Evolutionary conservation across 2,329 filamentous ascomycete species (phyloP).

Genomic region (Podosphaera aphanis): DNA sequence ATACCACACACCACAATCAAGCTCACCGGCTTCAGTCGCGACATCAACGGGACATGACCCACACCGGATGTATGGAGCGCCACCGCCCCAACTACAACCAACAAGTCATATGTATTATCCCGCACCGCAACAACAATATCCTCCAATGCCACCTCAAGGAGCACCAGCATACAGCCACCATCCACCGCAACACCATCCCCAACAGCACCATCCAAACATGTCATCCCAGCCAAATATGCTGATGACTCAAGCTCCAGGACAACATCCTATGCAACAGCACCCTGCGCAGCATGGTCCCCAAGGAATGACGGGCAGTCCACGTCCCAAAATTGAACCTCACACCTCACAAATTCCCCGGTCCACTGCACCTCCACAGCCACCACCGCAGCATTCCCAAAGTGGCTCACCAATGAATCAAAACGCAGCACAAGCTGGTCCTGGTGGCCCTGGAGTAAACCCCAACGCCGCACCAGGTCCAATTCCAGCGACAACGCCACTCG

Average conservation of each 20-base stretch:
- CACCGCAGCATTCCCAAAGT: conserved; percentile 16
- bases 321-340: conserved; percentile 39
- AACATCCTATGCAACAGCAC: conserved; percentile 39
- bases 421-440: conserved; percentile 14
- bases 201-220: conserved; percentile 29
- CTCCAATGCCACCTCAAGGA: conserved; percentile 39
- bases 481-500: conserved; percentile 80
- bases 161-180: conserved; percentile 37
- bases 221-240: conserved; percentile 41
- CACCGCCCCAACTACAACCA: conserved; percentile 54
- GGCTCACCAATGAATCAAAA: conserved; percentile 22
- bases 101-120: conserved; percentile 55
- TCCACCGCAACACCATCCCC: conserved; percentile 23
- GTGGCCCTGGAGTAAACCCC: conserved; percentile 40
- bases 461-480: conserved; percentile 91
- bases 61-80: conserved; percentile 67
- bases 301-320: conserved; percentile 36
- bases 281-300: conserved; percentile 27
- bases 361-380: conserved; percentile 25
- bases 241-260: conserved; percentile 34
- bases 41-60: conserved; percentile 78
- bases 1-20: conserved; percentile 87
- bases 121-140: conserved; percentile 31
- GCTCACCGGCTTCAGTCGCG: conserved; percentile 78
- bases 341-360: conserved; percentile 38